Base-by-base conservation (phyloP, 768 basidiomycete genomes). In the Pisolithus orientalis region DNA sequence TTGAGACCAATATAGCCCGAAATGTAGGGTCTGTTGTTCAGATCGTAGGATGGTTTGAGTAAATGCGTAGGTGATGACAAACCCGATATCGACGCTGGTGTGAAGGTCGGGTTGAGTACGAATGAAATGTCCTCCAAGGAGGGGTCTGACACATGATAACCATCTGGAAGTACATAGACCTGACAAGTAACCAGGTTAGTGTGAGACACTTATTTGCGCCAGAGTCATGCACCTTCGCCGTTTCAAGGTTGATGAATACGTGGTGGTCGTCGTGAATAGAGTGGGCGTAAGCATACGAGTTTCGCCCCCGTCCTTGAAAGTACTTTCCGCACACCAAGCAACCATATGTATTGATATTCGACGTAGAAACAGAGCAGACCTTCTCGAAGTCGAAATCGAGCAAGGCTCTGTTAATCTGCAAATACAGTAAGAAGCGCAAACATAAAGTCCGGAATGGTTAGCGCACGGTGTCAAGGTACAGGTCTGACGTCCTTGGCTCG, bases 371-470 rank as follows among this genome's bases (percentile, higher is more conserved):
- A 8, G 95, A 97, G 77, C 96, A 99, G 27, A 98, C 82, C 76
- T 95, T 94, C 73, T 99, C 96, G 62, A 99, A 99, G 72, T 99
- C 96, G 71, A 99, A 99, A 70, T 99, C 96, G 52, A 99, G 82
- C 43, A 83, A 77, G 44, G 80, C 82, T 55, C 96, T 81, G 67
- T 96, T 93, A 57, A 98, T 90, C 94, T 97, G 64, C 53, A 58
- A 56, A 50, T 38, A 52, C 54, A 31, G 59, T 65, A 55, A 65
- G 59, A 46, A 55, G 28, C 34, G 10, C 48, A 39, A 53, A 49
- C 45, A 42, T 44, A 51, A 57, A 49, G 51, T 11, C 32, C n/a
- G 25, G 50, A 55, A 42, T 27, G 59, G 55, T 39, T 53, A 53
- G 71, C 86, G 66, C 70, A 88, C 94, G 53, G 94, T 96, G 73